phyloP scores from a whole-genome alignment of 306 rosid genomes.

The Dalbergia cultrata region DNA sequence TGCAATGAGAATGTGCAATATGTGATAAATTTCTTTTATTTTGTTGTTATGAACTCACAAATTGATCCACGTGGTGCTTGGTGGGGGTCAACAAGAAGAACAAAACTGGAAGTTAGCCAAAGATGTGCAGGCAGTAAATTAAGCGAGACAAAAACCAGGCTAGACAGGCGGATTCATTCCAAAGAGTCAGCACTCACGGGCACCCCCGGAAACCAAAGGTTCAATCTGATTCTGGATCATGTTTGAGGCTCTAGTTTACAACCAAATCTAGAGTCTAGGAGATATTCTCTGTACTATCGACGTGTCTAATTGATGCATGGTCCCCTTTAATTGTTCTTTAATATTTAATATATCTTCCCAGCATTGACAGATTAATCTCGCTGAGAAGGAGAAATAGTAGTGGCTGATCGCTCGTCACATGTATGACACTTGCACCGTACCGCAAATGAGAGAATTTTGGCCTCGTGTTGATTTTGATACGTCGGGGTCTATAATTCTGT shows the following conservation, averaged over 20 bases:
- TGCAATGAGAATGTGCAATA: no score
- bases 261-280: not conserved
- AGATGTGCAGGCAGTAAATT: no score
- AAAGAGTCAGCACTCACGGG: not conserved
- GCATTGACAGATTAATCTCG: not conserved
- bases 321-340: not conserved
- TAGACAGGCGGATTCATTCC: not conserved
- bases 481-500: not conserved
- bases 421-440: no score
- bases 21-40: no score
- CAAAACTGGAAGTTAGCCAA: no score
- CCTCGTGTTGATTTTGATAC: not conserved
- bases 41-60: no score
- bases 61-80: no score
- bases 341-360: not conserved
- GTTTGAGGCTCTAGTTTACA: conserved; percentile 13
- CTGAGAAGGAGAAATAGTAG: not conserved
- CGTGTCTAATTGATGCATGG: not conserved
- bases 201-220: not conserved
- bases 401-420: not conserved
- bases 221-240: not conserved
- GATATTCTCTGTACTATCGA: not conserved
- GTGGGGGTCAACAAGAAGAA: no score
- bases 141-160: not conserved
- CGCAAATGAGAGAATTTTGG: not conserved